Evolutionary conservation across 257 asterid genomes (phyloP).

Genomic region (Capsicum chinense): DNA sequence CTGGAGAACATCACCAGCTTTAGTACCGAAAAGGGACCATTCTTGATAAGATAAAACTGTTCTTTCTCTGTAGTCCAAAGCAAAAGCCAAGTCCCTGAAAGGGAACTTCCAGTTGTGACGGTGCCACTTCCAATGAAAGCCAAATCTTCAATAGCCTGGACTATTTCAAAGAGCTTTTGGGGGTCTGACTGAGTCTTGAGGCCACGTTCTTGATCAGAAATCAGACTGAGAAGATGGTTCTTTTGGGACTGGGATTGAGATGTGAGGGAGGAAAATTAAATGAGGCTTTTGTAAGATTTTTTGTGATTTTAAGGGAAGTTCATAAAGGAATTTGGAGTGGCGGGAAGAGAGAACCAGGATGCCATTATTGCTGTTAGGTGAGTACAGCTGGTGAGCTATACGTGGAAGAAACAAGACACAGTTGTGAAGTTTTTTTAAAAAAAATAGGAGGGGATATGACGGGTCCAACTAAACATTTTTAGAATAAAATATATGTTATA

Average conservation of each 20-base stretch:
- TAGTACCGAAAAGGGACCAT: conserved; percentile 71
- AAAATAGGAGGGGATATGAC: too few relatives aligned
- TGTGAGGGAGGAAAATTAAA: conserved; percentile 62
- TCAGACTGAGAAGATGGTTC: conserved; percentile 73
- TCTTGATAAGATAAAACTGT: conserved; percentile 74
- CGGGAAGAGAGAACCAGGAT: conserved; percentile 54
- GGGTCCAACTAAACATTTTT: too few relatives aligned
- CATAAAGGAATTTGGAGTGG: conserved; percentile 42
- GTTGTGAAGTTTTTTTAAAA: neutral
- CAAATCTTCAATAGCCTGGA: conserved; percentile 65
- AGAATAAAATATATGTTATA: too few relatives aligned
- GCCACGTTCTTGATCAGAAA: conserved; percentile 86
- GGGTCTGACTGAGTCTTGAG: conserved; percentile 76
- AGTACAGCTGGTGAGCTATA: neutral
- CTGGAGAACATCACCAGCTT: conserved; percentile 85
- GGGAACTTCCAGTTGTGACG: conserved; percentile 51
- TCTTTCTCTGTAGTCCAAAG: conserved; percentile 99
- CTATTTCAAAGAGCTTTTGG: conserved; percentile 63
- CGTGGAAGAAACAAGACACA: neutral
- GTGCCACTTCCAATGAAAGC: conserved; percentile 55
- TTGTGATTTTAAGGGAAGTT: conserved; percentile 26
- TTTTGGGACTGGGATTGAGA: conserved; percentile 68
- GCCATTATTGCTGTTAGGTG: conserved; percentile 51
- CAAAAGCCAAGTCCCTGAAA: conserved; percentile 59
- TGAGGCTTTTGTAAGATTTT: conserved; percentile 15